A percentile compares a stretch with the other conserved stretches of the same genome.
Evolutionary conservation across 148 eudicot genomes (phyloP).

Genomic region (Rhododendron simsii): DNA sequence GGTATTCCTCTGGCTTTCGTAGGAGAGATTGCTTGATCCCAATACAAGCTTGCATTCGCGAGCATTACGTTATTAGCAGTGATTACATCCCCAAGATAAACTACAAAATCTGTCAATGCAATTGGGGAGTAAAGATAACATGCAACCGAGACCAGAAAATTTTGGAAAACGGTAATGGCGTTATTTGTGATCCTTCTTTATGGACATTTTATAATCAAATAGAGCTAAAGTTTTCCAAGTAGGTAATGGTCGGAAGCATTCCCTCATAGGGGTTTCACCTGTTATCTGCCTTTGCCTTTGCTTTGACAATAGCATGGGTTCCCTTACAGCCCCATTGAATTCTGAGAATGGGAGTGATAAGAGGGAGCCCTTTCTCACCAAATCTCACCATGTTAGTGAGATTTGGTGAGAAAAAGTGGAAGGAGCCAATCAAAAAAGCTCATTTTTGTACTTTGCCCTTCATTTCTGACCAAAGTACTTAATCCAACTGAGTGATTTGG

Average conservation of each 20-base stretch:
- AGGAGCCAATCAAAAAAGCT: no score
- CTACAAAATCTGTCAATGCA: conserved; percentile 63
- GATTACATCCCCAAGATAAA: conserved; percentile 84
- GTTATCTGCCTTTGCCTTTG: neutral
- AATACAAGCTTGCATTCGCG: conserved; percentile 71
- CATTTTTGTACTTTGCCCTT: no score
- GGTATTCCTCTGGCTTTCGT: conserved; percentile 68
- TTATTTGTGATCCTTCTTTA: neutral
- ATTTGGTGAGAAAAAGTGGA: no score
- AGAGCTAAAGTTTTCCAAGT: neutral
- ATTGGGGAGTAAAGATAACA: neutral
- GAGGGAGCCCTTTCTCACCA: no score
- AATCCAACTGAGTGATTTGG: no score
- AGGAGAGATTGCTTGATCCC: conserved; percentile 80
- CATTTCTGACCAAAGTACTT: no score
- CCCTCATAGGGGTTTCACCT: neutral
- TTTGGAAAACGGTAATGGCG: neutral
- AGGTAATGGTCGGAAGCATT: neutral
- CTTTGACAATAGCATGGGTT: neutral
- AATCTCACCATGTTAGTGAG: no score
- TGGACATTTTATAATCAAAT: neutral
- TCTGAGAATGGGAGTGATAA: no score
- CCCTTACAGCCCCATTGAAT: neutral
- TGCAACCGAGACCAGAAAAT: neutral
- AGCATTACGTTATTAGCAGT: conserved; percentile 73